These are phyloP conservation scores for Tuber aestivum DNA, from an alignment of 495 filamentous ascomycete species.

Conservation along the genomic window DNA sequence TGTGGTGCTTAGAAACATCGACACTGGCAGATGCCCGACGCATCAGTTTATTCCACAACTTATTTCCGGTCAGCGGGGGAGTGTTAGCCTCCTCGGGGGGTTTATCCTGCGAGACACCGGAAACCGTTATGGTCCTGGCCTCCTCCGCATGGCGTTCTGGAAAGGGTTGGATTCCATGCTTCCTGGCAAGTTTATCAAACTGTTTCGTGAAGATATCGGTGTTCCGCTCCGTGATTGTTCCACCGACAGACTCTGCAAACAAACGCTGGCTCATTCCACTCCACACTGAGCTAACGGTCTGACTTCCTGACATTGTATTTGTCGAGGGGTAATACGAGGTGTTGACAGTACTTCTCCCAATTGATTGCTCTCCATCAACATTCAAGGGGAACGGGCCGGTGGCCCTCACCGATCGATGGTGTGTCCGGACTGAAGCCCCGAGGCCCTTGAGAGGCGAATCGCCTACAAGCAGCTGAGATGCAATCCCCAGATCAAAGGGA, in stretches of 20 bases:
- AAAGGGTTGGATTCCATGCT: constrained; percentile 41
- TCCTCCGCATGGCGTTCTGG: constrained; percentile 31
- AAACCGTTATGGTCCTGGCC: constrained; percentile 34
- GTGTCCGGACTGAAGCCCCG: constrained; percentile 25
- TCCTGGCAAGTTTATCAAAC: constrained; percentile 40
- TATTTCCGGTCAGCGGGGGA: constrained; percentile 33
- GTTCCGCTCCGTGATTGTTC: constrained; percentile 24
- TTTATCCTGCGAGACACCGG: constrained; percentile 27
- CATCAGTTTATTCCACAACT: constrained; percentile 39
- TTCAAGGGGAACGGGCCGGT: constrained; percentile 28
- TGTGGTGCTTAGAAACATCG: constrained; percentile 38
- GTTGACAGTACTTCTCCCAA: constrained; percentile 25
- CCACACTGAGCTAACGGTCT: constrained; percentile 42
- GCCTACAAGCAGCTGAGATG: constrained; percentile 25
- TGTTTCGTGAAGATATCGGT: constrained; percentile 37
- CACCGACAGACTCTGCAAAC: constrained; percentile 33
- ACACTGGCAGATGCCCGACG: constrained; percentile 34
- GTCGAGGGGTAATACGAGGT: constrained; percentile 28
- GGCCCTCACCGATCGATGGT: constrained; percentile 28
- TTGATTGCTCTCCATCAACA: constrained; percentile 24
- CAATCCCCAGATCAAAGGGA: constrained; percentile 31
- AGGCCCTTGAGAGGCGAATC: constrained; percentile 23
- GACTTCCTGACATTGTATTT: constrained; percentile 36
- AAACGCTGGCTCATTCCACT: constrained; percentile 41
- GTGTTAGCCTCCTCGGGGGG: constrained; percentile 31